phyloP scores from a whole-genome alignment of 345 rosid genomes.

The Populus simonii region DNA sequence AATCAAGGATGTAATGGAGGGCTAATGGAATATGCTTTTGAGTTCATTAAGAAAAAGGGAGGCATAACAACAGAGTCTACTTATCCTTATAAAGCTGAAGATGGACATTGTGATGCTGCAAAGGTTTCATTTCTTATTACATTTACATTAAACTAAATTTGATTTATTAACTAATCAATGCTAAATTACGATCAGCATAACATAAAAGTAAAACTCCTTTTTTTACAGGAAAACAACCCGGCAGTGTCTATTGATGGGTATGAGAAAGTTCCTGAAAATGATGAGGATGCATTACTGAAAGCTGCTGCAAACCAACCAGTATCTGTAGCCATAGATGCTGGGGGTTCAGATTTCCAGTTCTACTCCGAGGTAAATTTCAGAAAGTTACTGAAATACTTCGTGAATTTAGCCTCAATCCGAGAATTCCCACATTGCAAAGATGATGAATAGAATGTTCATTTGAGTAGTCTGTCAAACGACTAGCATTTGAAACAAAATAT shows the following conservation, averaged over 20 bases:
- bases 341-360: conserved; percentile 71
- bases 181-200: not conserved
- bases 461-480: not conserved
- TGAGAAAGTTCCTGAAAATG: conserved; percentile 41
- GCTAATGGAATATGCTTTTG: conserved; percentile 68
- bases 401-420: not conserved
- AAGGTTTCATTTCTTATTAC: conserved; percentile 18
- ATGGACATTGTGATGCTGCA: conserved; percentile 40
- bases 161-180: not conserved
- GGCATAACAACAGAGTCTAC: conserved; percentile 53
- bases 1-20: conserved; percentile 61
- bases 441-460: not conserved
- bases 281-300: conserved; percentile 43
- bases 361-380: conserved; percentile 58
- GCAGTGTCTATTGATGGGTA: conserved; percentile 40
- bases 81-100: conserved; percentile 53
- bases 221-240: conserved; percentile 29
- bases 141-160: not conserved
- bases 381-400: not conserved
- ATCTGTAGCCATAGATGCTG: conserved; percentile 72
- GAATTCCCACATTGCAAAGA: not conserved
- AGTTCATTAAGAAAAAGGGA: conserved; percentile 42
- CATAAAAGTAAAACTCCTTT: not conserved
- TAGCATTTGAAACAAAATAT: not conserved
- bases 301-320: conserved; percentile 59